A percentile compares a stretch with the other conserved stretches of the same genome.
Evolutionary conservation across 1,139 yeast genomes (phyloP).

Genomic region (Magnusiomyces clavatus): DNA sequence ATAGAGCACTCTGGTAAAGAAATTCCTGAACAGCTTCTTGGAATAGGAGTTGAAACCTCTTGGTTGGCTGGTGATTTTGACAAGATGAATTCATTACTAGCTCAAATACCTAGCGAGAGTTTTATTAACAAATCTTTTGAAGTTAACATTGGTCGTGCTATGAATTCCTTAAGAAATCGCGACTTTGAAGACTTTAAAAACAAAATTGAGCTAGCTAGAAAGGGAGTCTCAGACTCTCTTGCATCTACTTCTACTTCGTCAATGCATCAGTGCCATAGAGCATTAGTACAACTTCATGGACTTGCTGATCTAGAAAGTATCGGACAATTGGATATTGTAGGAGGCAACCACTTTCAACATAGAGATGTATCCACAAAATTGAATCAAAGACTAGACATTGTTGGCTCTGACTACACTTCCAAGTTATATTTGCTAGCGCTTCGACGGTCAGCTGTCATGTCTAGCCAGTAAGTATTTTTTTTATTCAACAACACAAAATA

Average conservation of each 20-base stretch:
- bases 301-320: slow-evolving; percentile 51
- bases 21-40: slow-evolving; percentile 28
- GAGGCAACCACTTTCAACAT: slow-evolving; percentile 19
- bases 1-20: slow-evolving; percentile 5
- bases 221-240: slow-evolving; percentile 51
- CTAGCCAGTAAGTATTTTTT: slow-evolving; percentile 9
- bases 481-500: neutral
- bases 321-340: slow-evolving; percentile 17
- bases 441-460: slow-evolving; percentile 41
- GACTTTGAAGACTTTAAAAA: slow-evolving; percentile 31
- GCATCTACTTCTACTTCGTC: slow-evolving; percentile 58
- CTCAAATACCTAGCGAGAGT: slow-evolving; percentile 30
- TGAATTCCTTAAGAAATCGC: slow-evolving; percentile 38
- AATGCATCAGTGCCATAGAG: slow-evolving; percentile 47
- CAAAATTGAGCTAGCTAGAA: slow-evolving; percentile 46
- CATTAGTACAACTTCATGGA: slow-evolving; percentile 61
- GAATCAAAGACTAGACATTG: slow-evolving; percentile 27
- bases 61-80: slow-evolving; percentile 53
- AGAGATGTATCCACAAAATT: slow-evolving; percentile 23
- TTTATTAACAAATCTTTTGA: slow-evolving; percentile 37
- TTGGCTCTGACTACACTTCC: slow-evolving; percentile 32
- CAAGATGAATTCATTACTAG: slow-evolving; percentile 52
- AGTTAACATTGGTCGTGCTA: slow-evolving; percentile 57
- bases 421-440: slow-evolving; percentile 32
- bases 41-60: slow-evolving; percentile 69